Conservation (phyloP, 352 stramenopile genomes). For the Pelagophyceae sp. region DNA sequence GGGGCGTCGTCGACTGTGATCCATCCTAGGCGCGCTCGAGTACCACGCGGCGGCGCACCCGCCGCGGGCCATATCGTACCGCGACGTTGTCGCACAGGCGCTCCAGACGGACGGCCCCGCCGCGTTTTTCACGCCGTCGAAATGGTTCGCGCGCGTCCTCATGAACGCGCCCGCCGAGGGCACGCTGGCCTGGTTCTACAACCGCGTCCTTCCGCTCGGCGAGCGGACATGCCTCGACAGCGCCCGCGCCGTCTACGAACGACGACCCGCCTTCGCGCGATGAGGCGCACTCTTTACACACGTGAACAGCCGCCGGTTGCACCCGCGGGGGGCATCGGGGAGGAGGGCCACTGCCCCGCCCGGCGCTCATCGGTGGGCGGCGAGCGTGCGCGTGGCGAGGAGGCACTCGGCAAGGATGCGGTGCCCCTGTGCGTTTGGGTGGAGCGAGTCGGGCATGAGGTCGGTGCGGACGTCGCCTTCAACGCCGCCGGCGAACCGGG, state of each 20-base stretch:
- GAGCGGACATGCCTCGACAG: conserved; percentile 36
- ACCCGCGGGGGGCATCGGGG: no score
- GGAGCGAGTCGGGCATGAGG: conserved; percentile 1
- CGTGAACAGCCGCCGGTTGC: no score
- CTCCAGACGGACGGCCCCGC: conserved; percentile 40
- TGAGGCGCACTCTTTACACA: no score
- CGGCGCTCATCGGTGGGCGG: no score
- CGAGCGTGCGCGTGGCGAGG: neutral
- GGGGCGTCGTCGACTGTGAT: no score
- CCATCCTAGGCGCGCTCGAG: no score
- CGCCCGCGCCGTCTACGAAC: conserved; percentile 1
- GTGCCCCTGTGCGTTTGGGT: neutral
- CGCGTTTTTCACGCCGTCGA: conserved; percentile 49
- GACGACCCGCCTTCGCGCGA: no score
- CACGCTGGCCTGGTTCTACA: conserved; percentile 53
- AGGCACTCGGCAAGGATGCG: neutral
- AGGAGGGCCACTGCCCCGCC: no score
- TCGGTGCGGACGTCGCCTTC: neutral
- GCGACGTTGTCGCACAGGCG: conserved; percentile 36
- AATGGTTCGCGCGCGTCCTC: conserved; percentile 48
- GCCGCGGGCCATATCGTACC: conserved; percentile 36
- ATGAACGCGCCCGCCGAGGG: conserved; percentile 55
- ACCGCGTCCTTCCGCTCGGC: conserved; percentile 50
- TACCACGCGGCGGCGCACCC: conserved; percentile 37
- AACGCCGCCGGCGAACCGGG: neutral